Evolutionary conservation across 495 filamentous ascomycete species (phyloP).

Genomic region (Rostrohypoxylon terebratum): DNA sequence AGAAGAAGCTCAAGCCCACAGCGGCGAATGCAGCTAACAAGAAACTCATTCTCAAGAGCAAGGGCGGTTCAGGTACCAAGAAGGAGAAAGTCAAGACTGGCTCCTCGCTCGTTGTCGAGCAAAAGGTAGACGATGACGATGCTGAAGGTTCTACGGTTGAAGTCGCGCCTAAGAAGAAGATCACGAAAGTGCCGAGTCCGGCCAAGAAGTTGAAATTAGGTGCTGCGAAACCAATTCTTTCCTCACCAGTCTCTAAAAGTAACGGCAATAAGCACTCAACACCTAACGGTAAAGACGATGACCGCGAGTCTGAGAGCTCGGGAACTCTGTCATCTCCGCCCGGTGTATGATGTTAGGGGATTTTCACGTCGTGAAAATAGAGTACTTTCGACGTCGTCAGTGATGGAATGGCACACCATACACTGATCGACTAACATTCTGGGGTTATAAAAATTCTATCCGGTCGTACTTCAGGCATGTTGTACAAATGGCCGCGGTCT

Average conservation of each 20-base stretch:
- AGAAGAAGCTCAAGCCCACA: slow-evolving; percentile 65
- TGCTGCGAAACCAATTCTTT: slow-evolving; percentile 52
- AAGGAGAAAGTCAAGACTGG: slow-evolving; percentile 61
- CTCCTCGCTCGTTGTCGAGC: slow-evolving; percentile 56
- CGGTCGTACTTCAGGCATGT: slow-evolving; percentile 27
- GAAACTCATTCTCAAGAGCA: slow-evolving; percentile 62
- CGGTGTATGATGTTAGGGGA: slow-evolving; percentile 36
- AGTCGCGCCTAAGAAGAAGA: slow-evolving; percentile 59
- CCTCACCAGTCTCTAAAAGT: slow-evolving; percentile 52
- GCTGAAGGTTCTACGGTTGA: slow-evolving; percentile 55
- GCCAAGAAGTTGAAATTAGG: slow-evolving; percentile 61
- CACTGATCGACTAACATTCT: slow-evolving; percentile 2
- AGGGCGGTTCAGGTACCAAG: slow-evolving; percentile 53
- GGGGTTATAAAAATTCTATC: slow-evolving; percentile 11
- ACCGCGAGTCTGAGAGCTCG: slow-evolving; percentile 63
- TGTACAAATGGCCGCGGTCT: slow-evolving; percentile 44
- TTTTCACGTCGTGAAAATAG: slow-evolving; percentile 9
- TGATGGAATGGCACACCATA: slow-evolving; percentile 7
- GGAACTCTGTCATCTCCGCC: slow-evolving; percentile 64
- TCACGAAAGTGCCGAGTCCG: slow-evolving; percentile 56
- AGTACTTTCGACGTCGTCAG: slow-evolving; percentile 3
- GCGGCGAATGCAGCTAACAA: slow-evolving; percentile 53
- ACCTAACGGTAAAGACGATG: slow-evolving; percentile 48
- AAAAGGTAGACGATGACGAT: slow-evolving; percentile 54
- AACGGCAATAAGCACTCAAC: slow-evolving; percentile 49